phyloP scores from a whole-genome alignment of 2,329 filamentous ascomycete genomes.

The Phaeosphaeriaceae sp. region DNA sequence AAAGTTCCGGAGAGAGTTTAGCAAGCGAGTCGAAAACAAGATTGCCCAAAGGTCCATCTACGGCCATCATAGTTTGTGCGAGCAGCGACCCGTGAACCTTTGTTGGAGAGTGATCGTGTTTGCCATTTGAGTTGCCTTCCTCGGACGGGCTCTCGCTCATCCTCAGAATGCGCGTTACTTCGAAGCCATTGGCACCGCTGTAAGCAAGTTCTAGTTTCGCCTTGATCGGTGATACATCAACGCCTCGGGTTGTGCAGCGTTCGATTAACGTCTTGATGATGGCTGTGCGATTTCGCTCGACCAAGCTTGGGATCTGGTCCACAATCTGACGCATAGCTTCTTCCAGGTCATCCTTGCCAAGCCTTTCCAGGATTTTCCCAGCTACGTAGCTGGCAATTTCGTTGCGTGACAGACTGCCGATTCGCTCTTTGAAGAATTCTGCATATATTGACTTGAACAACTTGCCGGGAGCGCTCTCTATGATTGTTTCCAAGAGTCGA shows the following conservation, averaged over 20 bases:
- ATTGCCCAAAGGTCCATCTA: constrained; percentile 71
- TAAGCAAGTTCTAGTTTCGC: constrained; percentile 64
- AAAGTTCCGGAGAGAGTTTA: constrained; percentile 57
- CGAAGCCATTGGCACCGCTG: constrained; percentile 57
- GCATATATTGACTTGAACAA: constrained; percentile 88
- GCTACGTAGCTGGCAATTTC: constrained; percentile 90
- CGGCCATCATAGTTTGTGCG: constrained; percentile 77
- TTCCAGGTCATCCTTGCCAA: constrained; percentile 84
- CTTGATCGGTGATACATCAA: constrained; percentile 63
- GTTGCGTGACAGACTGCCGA: constrained; percentile 83
- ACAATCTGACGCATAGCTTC: constrained; percentile 74
- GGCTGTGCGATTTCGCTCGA: constrained; percentile 76
- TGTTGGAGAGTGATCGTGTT: constrained; percentile 48
- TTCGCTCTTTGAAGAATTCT: constrained; percentile 78
- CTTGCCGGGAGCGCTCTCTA: constrained; percentile 81
- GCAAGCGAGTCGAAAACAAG: constrained; percentile 69
- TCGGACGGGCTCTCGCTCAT: constrained; percentile 57
- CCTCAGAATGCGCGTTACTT: constrained; percentile 65
- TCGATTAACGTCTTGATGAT: constrained; percentile 85
- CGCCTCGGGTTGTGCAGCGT: constrained; percentile 72
- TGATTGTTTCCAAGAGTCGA: constrained; percentile 84
- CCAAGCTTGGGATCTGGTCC: constrained; percentile 73
- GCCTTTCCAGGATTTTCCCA: constrained; percentile 78
- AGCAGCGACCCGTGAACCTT: constrained; percentile 85
- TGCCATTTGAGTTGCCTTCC: constrained; percentile 39